phyloP scores from a whole-genome alignment of 2,329 filamentous ascomycete genomes.

The Hypocreales sp. region DNA sequence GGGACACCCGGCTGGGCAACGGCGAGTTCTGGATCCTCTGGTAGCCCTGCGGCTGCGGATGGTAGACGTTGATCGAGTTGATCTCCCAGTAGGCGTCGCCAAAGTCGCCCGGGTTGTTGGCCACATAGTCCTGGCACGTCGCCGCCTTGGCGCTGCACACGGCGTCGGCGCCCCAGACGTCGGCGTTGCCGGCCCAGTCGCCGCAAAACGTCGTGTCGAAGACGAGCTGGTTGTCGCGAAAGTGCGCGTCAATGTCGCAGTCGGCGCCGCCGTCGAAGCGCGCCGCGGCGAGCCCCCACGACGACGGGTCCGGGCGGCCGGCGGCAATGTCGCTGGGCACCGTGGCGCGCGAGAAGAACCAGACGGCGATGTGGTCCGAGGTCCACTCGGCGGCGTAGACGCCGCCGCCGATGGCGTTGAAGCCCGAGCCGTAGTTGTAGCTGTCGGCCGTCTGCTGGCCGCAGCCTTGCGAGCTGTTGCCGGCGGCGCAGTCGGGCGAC shows the following conservation, averaged over 20 bases:
- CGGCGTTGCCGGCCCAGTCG: slow-evolving; percentile 56
- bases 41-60: slow-evolving; percentile 6
- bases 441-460: slow-evolving; percentile 33
- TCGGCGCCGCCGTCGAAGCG: slow-evolving; percentile 48
- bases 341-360: slow-evolving; percentile 57
- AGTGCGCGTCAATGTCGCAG: slow-evolving; percentile 58
- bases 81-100: slow-evolving; percentile 62
- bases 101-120: slow-evolving; percentile 54
- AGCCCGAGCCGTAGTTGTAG: slow-evolving; percentile 47
- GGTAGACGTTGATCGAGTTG: slow-evolving; percentile 53
- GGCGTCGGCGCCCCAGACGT: slow-evolving; percentile 41
- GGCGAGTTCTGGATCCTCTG: too few species aligned
- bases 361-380: slow-evolving; percentile 53
- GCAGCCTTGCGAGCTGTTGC: slow-evolving; percentile 42
- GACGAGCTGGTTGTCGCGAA: slow-evolving; percentile 59
- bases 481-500: slow-evolving; percentile 39
- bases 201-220: slow-evolving; percentile 81
- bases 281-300: slow-evolving; percentile 56
- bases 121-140: slow-evolving; percentile 60
- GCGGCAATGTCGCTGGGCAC: slow-evolving; percentile 49
- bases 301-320: slow-evolving; percentile 44
- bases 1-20: too few species aligned
- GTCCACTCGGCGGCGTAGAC: slow-evolving; percentile 71
- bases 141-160: slow-evolving; percentile 43
- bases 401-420: slow-evolving; percentile 56